A percentile compares a stretch with the other conserved stretches of the same genome.
phyloP scores from a whole-genome alignment of 495 filamentous ascomycete genomes.

The Penicillium coffeae region DNA sequence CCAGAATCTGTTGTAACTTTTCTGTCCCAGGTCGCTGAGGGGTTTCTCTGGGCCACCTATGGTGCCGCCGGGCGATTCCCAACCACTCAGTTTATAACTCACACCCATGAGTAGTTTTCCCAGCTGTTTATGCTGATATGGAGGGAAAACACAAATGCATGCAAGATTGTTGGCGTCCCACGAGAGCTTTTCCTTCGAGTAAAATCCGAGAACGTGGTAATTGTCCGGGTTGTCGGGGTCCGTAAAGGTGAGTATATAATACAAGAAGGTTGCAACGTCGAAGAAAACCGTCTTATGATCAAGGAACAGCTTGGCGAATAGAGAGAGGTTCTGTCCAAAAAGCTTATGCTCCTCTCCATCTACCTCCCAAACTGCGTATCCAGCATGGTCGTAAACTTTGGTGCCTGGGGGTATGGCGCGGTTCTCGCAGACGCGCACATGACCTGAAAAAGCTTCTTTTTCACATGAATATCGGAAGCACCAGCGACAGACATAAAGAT shows the following conservation, averaged over 20 bases:
- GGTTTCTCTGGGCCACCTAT: constrained; percentile 93
- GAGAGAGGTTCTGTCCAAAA: constrained; percentile 90
- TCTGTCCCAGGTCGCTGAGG: constrained; percentile 75
- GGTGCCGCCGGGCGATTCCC: constrained; percentile 60
- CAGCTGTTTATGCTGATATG: constrained; percentile 86
- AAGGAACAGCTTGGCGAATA: constrained; percentile 97
- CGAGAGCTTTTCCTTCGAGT: constrained; percentile 95
- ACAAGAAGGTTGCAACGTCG: constrained; percentile 90
- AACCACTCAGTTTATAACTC: constrained; percentile 85
- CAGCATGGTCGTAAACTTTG: constrained; percentile 56
- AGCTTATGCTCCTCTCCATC: constrained; percentile 88
- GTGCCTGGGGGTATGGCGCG: constrained; percentile 40
- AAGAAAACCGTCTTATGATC: constrained; percentile 99
- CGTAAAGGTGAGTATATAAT: constrained; percentile 73
- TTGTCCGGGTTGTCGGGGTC: constrained; percentile 32
- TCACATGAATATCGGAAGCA: constrained; percentile 92
- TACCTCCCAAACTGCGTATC: constrained; percentile 77
- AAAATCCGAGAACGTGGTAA: constrained; percentile 79
- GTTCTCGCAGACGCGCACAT: constrained; percentile 40
- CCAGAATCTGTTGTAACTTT: constrained; percentile 81
- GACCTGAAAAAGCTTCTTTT: constrained; percentile 53
- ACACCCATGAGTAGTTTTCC: constrained; percentile 89
- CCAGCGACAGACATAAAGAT: constrained; percentile 82
- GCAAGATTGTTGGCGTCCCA: constrained; percentile 99
- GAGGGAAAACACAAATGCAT: constrained; percentile 94